Conservation (phyloP, 441 rosid species). For the Raphanus hybrid region DNA sequence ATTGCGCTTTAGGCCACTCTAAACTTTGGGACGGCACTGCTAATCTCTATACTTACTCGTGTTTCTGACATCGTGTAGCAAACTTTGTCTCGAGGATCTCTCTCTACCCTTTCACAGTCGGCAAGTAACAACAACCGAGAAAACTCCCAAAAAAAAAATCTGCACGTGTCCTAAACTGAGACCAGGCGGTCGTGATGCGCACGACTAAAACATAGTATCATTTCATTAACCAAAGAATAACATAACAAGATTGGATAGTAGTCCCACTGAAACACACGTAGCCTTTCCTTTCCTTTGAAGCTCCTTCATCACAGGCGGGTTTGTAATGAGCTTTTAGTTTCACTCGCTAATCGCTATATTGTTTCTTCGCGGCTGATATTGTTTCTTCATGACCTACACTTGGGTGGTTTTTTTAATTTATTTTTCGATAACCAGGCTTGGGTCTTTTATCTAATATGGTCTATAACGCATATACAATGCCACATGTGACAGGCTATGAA, state of each 20-base stretch:
- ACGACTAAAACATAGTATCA: conserved; percentile 6
- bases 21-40: too few relatives aligned
- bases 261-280: not conserved
- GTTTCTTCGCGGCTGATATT: not conserved
- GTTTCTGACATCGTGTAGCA: not conserved
- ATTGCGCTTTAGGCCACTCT: too few relatives aligned
- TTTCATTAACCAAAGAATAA: not conserved
- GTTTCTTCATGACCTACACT: not conserved
- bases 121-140: conserved; percentile 11
- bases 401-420: not conserved
- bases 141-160: not conserved
- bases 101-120: conserved; percentile 4
- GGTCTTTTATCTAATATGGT: not conserved
- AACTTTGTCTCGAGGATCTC: conserved; percentile 12
- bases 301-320: not conserved
- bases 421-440: not conserved
- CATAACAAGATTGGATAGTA: conserved; percentile 4
- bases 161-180: conserved; percentile 13
- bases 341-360: not conserved
- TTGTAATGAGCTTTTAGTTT: too few relatives aligned
- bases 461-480: not conserved
- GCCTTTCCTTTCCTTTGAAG: not conserved
- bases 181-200: conserved; percentile 17
- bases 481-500: not conserved
- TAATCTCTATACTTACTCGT: not conserved